Base-by-base conservation (phyloP, 495 filamentous ascomycete genomes). In the Friedmanniomyces endolithicus region DNA sequence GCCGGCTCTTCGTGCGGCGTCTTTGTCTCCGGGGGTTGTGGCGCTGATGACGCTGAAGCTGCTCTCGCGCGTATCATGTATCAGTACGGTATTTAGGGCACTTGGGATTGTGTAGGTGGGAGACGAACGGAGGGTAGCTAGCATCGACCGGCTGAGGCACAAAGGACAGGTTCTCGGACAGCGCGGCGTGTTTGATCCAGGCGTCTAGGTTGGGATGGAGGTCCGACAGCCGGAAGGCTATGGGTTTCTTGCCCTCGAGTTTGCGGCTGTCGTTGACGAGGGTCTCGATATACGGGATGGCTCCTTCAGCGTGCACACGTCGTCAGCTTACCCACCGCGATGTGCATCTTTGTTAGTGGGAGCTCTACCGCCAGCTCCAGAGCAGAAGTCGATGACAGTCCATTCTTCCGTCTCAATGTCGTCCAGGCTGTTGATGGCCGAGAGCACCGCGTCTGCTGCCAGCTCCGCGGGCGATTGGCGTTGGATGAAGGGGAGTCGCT, bases 141-240 rank as follows among this genome's bases (percentile, higher is more conserved):
- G 85, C 85, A 67, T 89, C 81, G 11, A 88, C 78, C 12, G 78
- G 67, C 23, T 71, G 58, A 0, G 71, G 51, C 20, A 86, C 69
- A 58, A 75, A 88, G 6, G 68, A 68, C 11, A 89, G 60, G 47
- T 77, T 69, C 0, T 75, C 65, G 56, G 74, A 77, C 31, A 67
- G 57, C 52, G 73, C 67, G 17, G 73, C 67, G 16, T 76, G 75
- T 6, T 65, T 63, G 8, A 68, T 67, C 85, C 85, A 89, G 49
- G 77, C 76, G 34, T 71, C 66, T 12, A 81, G 59, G 66, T 86
- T 75, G 11, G 85, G 85, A 60, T 82, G 75, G 8, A 89, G 66
- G 65, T 89, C 85, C 0, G 80, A 83, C 19, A 89, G 71, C 34
- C 83, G 67, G 67, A 88, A 87, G 8, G 75, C 69, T 8, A 86